phyloP scores from a whole-genome alignment of 805 yeast genomes.

The Candida railenensis region DNA sequence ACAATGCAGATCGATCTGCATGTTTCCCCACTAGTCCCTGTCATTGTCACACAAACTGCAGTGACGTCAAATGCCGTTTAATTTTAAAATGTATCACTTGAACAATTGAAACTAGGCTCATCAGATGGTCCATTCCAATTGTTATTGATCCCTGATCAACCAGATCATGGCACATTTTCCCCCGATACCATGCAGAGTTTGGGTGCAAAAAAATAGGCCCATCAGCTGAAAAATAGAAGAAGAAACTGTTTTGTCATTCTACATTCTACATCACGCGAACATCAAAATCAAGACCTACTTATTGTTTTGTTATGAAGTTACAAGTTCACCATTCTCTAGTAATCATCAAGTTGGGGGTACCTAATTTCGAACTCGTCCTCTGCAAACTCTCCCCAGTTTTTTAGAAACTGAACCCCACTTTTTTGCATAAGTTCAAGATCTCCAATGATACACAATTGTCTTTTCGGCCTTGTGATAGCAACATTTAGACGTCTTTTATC shows the following conservation, averaged over 20 bases:
- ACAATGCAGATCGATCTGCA: not conserved
- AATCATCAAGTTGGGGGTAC: slow-evolving; percentile 51
- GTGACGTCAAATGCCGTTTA: not conserved
- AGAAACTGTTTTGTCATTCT: no score
- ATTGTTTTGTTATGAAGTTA: not conserved
- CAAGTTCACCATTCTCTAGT: slow-evolving; percentile 8
- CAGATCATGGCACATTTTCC: no score
- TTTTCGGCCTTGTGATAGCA: slow-evolving; percentile 86
- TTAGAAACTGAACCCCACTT: slow-evolving; percentile 48
- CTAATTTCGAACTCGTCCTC: slow-evolving; percentile 65
- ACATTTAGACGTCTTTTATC: slow-evolving; percentile 85
- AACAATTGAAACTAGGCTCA: not conserved
- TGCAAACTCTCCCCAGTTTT: slow-evolving; percentile 68
- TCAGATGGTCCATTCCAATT: no score
- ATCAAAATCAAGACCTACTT: not conserved
- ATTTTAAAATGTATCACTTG: not conserved
- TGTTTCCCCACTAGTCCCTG: not conserved
- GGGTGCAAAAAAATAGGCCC: not conserved
- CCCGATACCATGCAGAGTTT: no score
- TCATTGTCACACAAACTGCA: no score
- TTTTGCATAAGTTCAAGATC: slow-evolving; percentile 68
- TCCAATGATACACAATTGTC: slow-evolving; percentile 84
- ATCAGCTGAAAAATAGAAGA: no score
- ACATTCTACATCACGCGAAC: not conserved
- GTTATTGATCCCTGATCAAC: no score